Evolutionary conservation across 148 eudicot genomes (phyloP).

Genomic region (Vaccinium myrtillus): DNA sequence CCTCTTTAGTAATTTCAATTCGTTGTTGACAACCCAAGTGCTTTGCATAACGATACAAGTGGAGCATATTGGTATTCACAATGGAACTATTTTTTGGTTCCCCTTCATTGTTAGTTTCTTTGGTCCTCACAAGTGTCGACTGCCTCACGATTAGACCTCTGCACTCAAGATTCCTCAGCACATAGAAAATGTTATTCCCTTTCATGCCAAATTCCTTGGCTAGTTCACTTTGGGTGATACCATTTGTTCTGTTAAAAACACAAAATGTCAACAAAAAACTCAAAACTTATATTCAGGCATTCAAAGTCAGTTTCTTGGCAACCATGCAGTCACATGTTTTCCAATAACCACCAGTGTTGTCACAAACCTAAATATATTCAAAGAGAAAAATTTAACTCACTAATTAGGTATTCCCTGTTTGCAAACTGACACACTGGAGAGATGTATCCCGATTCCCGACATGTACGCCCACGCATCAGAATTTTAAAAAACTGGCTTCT

Average conservation of each 20-base stretch:
- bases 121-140: slow-evolving; percentile 71
- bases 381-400: neutral
- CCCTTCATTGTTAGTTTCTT: slow-evolving; percentile 44
- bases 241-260: slow-evolving; percentile 51
- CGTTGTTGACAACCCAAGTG: slow-evolving; percentile 83
- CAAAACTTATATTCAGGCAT: slow-evolving; percentile 6
- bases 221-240: slow-evolving; percentile 79
- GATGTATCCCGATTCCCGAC: no score
- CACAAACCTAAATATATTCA: neutral
- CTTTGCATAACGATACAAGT: slow-evolving; percentile 80
- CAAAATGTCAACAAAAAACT: slow-evolving; percentile 15
- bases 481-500: no score
- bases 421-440: no score
- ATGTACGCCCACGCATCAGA: no score
- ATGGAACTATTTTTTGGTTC: slow-evolving; percentile 47
- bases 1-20: slow-evolving; percentile 74
- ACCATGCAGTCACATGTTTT: neutral
- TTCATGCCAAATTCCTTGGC: slow-evolving; percentile 65
- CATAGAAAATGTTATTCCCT: slow-evolving; percentile 69
- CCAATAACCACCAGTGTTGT: neutral
- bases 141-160: slow-evolving; percentile 86
- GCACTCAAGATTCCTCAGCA: slow-evolving; percentile 69
- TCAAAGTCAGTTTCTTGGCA: neutral
- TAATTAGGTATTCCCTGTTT: no score
- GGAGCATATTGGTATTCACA: slow-evolving; percentile 76